Evolutionary conservation across 371 early-diverging fungal species (phyloP), one percentile per base, ranked within the genome.

Genomic region (Mortierella polycephala): DNA sequence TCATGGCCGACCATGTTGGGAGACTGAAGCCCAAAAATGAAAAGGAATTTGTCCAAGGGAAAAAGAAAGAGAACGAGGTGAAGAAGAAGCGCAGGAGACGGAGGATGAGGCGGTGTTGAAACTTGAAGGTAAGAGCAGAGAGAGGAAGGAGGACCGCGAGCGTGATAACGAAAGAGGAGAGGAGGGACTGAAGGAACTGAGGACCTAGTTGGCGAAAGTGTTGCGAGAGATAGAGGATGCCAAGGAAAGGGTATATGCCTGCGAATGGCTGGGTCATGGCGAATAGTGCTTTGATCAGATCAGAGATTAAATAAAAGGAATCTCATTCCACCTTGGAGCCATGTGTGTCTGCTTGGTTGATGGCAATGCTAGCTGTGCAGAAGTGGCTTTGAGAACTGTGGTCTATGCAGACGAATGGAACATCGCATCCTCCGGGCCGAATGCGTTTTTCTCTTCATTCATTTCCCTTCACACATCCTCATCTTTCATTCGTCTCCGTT

Each of bases 81-180:
- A 71, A 40, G 57, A 56, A 18, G 49, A 56, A n/a, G 12, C 71
- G 67, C 11, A 65, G 12, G 42, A 64, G 18, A 13, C 23, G 45
- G 37, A 46, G 18, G 42, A 71, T 54, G 18, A 71, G 44, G 5
- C 61, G 51, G 5, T 57, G 56, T 40, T 65, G 71, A 11, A 47
- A 65, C 44, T 64, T 65, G 57, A 57, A 71, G 12, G 64, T 71
- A 12, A 71, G 37, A 18, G 64, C 64, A 4, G 64, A 59, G 64
- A 64, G 51, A 3, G 71, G 71, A 10, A 64, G 46, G 50, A 71
- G 50, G 42, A 64, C 53, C 8, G 64, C 53, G 45, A 71, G 20
- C 6, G 71, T 64, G 37, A 64, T 41, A 30, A 53, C 21, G 56
- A 71, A 64, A 13, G 71, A 63, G 40, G 44, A 37, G 56, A 54